A percentile compares a stretch with the other conserved stretches of the same genome.
Conservation (phyloP, 768 basidiomycete species). For the Chlorophyllum brunneum region DNA sequence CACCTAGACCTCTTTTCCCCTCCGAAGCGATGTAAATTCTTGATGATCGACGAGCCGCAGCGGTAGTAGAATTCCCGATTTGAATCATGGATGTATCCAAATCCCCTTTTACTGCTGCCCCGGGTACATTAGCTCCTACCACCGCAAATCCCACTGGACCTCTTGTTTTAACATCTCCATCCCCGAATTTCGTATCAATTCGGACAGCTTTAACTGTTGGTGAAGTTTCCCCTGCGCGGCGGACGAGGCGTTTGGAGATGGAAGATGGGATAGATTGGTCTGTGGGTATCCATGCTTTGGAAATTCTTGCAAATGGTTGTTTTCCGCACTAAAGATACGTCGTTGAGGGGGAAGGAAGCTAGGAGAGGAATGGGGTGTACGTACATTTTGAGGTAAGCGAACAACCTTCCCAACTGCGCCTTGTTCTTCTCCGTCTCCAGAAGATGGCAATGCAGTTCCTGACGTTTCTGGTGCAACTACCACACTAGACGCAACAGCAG, state of each 20-base stretch:
- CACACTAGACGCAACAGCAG: no score
- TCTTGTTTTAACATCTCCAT: neutral
- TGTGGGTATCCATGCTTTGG: slow-evolving; percentile 17
- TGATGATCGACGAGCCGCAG: neutral
- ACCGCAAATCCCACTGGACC: slow-evolving; percentile 13
- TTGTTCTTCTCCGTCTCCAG: slow-evolving; percentile 8
- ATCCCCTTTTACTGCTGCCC: slow-evolving; percentile 2
- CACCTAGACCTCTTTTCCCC: neutral
- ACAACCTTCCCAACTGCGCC: slow-evolving; percentile 38
- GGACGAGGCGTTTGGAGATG: slow-evolving; percentile 13
- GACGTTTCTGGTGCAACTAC: slow-evolving; percentile 32
- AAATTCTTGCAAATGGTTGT: slow-evolving; percentile 19
- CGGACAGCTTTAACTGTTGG: no score
- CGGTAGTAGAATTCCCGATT: neutral
- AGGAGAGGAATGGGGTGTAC: slow-evolving; percentile 15
- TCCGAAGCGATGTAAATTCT: slow-evolving; percentile 8
- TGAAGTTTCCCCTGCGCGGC: slow-evolving; percentile 13
- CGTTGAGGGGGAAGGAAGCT: no score
- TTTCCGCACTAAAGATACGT: slow-evolving; percentile 17
- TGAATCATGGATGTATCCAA: slow-evolving; percentile 1
- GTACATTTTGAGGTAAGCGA: slow-evolving; percentile 47
- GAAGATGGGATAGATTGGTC: slow-evolving; percentile 19
- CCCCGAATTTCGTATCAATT: slow-evolving; percentile 7
- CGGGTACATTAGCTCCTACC: slow-evolving; percentile 15
- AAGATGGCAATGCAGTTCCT: neutral